Percentiles rank a stretch among this genome's conserved stretches.
These are phyloP conservation scores for Silene vulgaris DNA, from an alignment of 179 eudicot species.

Conservation along the genomic window DNA sequence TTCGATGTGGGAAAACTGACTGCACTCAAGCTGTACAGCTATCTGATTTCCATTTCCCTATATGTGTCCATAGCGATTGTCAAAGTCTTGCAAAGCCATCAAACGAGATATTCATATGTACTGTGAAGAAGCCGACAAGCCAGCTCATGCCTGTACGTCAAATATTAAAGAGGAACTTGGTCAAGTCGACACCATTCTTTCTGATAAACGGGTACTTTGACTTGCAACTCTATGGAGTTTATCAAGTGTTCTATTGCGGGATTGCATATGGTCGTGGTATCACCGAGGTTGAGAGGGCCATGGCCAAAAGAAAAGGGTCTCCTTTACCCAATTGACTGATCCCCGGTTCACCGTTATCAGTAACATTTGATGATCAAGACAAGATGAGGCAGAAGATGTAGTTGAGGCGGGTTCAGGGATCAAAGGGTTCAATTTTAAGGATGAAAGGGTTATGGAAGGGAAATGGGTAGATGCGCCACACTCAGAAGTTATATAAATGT, in stretches of 20 bases:
- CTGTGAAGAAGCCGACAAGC: constrained; percentile 78
- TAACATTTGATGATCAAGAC: constrained; percentile 14
- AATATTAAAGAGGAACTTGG: constrained; percentile 92
- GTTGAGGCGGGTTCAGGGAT: constrained; percentile 28
- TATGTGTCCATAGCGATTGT: no score
- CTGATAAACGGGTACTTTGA: constrained; percentile 89
- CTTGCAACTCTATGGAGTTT: constrained; percentile 95
- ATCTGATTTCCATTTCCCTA: no score
- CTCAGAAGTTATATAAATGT: constrained; percentile 56
- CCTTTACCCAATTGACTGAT: constrained; percentile 29
- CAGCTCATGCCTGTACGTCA: constrained; percentile 88
- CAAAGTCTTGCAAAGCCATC: constrained; percentile 23
- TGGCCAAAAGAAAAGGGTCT: constrained; percentile 65
- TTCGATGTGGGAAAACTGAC: no score
- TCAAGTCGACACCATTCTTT: constrained; percentile 80
- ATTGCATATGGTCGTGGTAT: constrained; percentile 79
- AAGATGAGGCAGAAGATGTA: constrained; percentile 33
- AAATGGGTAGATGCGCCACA: constrained; percentile 68
- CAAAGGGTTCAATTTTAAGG: constrained; percentile 81
- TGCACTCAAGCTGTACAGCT: no score
- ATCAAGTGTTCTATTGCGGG: constrained; percentile 88
- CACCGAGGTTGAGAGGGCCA: constrained; percentile 71
- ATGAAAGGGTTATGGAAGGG: constrained; percentile 70
- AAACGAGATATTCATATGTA: constrained; percentile 77
- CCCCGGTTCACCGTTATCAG: constrained; percentile 41